phyloP scores from a whole-genome alignment of 257 asterid species.

The Gardenia jasminoides region DNA sequence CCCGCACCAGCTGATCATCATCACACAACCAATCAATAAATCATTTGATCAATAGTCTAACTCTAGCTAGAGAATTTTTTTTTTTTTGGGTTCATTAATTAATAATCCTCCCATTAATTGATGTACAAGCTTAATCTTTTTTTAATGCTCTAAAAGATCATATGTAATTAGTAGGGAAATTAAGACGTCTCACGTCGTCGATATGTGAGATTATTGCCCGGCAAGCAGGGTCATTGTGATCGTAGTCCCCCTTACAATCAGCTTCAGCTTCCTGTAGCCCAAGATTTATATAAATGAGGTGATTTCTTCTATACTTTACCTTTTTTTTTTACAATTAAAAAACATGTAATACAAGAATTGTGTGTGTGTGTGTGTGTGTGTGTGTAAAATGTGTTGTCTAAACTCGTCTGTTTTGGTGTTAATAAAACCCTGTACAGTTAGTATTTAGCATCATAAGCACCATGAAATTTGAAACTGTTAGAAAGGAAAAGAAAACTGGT shows the following conservation, averaged over 20 bases:
- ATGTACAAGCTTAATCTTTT: not conserved
- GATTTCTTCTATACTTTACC: too few relatives aligned
- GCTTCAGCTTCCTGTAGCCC: conserved; percentile 23
- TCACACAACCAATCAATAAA: not conserved
- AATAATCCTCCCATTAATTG: not conserved
- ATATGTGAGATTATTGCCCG: conserved; percentile 18
- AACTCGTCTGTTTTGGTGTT: not conserved
- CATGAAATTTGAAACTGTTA: too few relatives aligned
- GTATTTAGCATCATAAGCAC: not conserved
- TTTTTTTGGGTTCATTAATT: not conserved
- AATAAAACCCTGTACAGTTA: not conserved
- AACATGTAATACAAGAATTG: too few relatives aligned
- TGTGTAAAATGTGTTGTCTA: not conserved
- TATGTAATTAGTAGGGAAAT: not conserved
- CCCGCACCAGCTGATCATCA: conserved; percentile 30
- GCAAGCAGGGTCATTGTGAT: conserved; percentile 18
- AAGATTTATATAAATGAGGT: too few relatives aligned
- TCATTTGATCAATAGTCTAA: not conserved
- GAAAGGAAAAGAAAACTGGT: not conserved
- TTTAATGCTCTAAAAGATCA: not conserved
- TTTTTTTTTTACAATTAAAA: too few relatives aligned
- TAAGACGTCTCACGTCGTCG: not conserved
- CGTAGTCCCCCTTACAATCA: conserved; percentile 36
- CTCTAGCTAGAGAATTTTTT: not conserved
- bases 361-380: too few relatives aligned